Evolutionary conservation across 257 asterid species (phyloP).

Genomic region (Plantago ovata): DNA sequence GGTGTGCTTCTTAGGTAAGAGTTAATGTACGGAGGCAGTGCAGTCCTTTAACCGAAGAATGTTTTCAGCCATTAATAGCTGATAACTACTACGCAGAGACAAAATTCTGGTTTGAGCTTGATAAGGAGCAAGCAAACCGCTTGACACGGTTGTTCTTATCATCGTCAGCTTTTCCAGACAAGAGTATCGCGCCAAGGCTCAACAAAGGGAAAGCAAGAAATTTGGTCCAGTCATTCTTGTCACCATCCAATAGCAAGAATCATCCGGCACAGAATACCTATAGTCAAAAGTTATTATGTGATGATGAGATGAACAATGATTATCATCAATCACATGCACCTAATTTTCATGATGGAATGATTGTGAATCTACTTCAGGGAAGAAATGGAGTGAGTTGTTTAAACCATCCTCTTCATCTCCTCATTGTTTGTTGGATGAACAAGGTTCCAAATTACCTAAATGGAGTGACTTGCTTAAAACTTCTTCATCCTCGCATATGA

Average conservation of each 20-base stretch:
- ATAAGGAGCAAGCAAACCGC: constrained; percentile 36
- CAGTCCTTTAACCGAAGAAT: constrained; percentile 44
- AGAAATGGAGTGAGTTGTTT: constrained; percentile 31
- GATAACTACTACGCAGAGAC: constrained; percentile 46
- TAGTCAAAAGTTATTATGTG: constrained; percentile 16
- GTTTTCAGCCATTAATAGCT: constrained; percentile 43
- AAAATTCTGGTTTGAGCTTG: constrained; percentile 71
- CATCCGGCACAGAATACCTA: constrained; percentile 10
- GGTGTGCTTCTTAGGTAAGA: constrained; percentile 37
- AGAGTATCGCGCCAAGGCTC: constrained; percentile 15
- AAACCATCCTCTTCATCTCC: neutral
- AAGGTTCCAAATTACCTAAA: neutral
- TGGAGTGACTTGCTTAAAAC: constrained; percentile 32
- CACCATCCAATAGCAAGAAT: constrained; percentile 7
- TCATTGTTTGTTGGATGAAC: neutral
- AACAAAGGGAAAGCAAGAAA: neutral
- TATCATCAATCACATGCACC: too few species aligned
- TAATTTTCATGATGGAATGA: too few species aligned
- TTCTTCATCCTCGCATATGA: constrained; percentile 1
- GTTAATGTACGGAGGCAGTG: constrained; percentile 29
- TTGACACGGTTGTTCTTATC: constrained; percentile 38
- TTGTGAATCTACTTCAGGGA: constrained; percentile 23
- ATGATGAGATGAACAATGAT: neutral
- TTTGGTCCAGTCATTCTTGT: constrained; percentile 10
- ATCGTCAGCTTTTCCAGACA: constrained; percentile 29